Conservation (phyloP, 805 yeast species). For the Lipomyces chichibuensis region DNA sequence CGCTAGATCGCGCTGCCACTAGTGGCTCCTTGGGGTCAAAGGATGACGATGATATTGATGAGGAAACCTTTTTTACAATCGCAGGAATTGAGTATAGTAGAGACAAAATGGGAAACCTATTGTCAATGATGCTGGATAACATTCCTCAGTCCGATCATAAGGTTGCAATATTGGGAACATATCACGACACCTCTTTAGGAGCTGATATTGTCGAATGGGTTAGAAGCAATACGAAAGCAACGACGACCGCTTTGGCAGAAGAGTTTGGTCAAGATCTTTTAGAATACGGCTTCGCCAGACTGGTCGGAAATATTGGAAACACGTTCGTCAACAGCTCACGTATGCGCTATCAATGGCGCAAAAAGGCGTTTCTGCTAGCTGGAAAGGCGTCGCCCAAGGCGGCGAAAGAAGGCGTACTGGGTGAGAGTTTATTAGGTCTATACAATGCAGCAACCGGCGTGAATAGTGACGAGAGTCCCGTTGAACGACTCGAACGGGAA, state of each 20-base stretch:
- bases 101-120: slow-evolving; percentile 49
- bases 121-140: slow-evolving; percentile 50
- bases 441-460: slow-evolving; percentile 36
- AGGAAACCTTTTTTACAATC: slow-evolving; percentile 25
- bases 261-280: slow-evolving; percentile 71
- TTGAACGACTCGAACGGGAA: slow-evolving; percentile 58
- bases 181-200: slow-evolving; percentile 65
- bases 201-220: slow-evolving; percentile 64
- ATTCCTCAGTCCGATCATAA: slow-evolving; percentile 60
- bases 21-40: neutral
- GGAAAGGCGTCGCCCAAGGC: slow-evolving; percentile 27
- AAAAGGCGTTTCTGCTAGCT: slow-evolving; percentile 58
- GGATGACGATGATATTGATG: slow-evolving; percentile 25
- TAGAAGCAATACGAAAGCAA: slow-evolving; percentile 51
- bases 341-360: slow-evolving; percentile 80
- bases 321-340: slow-evolving; percentile 74
- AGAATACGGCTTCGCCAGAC: slow-evolving; percentile 41
- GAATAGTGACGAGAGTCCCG: slow-evolving; percentile 53
- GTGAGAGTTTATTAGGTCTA: slow-evolving; percentile 42
- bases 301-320: slow-evolving; percentile 26
- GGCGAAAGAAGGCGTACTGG: slow-evolving; percentile 36
- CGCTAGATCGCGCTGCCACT: neutral
- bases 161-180: slow-evolving; percentile 71
- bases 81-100: slow-evolving; percentile 45
- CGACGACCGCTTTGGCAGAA: slow-evolving; percentile 63